phyloP scores from a whole-genome alignment of 176 grass and related monocot genomes.

The Ensete ventricosum region DNA sequence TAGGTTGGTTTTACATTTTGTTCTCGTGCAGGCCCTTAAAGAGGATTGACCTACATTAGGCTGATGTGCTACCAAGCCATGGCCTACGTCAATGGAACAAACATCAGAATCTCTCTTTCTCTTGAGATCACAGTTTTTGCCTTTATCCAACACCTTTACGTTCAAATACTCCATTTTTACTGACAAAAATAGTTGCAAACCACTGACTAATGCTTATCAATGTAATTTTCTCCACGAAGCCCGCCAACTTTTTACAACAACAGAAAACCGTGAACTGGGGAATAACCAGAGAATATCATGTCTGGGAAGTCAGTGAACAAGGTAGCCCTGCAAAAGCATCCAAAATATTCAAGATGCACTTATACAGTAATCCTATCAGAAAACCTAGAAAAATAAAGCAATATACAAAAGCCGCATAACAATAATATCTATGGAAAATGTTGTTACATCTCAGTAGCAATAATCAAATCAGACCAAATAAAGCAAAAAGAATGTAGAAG shows the following conservation, averaged over 20 bases:
- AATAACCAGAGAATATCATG: no score
- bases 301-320: no score
- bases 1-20: slow-evolving; percentile 29
- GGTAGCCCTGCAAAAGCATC: no score
- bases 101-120: slow-evolving; percentile 44
- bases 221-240: slow-evolving; percentile 34
- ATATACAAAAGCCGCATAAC: no score
- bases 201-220: slow-evolving; percentile 39
- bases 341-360: no score
- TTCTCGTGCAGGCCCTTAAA: slow-evolving; percentile 30
- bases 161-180: slow-evolving; percentile 58
- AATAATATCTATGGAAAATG: no score
- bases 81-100: slow-evolving; percentile 16
- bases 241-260: slow-evolving; percentile 47
- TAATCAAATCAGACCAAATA: no score
- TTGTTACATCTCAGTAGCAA: no score
- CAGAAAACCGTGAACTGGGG: no score
- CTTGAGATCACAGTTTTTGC: slow-evolving; percentile 34
- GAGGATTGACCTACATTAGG: slow-evolving; percentile 19
- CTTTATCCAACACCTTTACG: slow-evolving; percentile 58
- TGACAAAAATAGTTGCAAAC: slow-evolving; percentile 30
- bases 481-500: no score
- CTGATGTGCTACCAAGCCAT: slow-evolving; percentile 21
- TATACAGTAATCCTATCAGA: no score
- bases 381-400: no score